These are phyloP conservation scores for Westerdykella aurantiaca DNA, from an alignment of 2,329 filamentous ascomycete species.

Conservation along the genomic window DNA sequence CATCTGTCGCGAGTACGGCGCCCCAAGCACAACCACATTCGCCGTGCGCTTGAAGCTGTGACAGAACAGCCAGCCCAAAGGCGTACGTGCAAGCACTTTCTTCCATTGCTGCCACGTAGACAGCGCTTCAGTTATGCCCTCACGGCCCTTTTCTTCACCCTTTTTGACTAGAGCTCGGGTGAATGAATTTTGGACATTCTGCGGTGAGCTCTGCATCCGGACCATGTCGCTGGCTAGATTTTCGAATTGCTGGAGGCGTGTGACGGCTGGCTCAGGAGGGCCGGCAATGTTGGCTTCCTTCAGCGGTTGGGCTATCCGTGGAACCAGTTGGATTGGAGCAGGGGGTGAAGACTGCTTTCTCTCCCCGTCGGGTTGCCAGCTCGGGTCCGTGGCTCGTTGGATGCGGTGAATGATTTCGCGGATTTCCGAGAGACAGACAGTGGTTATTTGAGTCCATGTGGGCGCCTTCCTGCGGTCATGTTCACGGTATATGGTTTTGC, in stretches of 20 bases:
- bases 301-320: conserved; percentile 46
- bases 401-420: conserved; percentile 63
- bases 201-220: conserved; percentile 35
- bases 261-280: conserved; percentile 36
- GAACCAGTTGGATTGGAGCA: conserved; percentile 42
- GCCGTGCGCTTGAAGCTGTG: conserved; percentile 62
- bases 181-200: conserved; percentile 32
- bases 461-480: conserved; percentile 75
- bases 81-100: conserved; percentile 35
- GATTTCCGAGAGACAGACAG: conserved; percentile 63
- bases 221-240: conserved; percentile 39
- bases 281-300: conserved; percentile 46
- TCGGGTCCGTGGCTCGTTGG: conserved; percentile 41
- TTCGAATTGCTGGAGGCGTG: conserved; percentile 22
- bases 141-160: conserved; percentile 17
- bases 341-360: conserved; percentile 12
- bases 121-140: conserved; percentile 23
- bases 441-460: conserved; percentile 74
- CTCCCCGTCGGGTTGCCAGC: conserved; percentile 14
- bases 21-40: conserved; percentile 63
- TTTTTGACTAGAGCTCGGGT: conserved; percentile 31
- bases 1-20: conserved; percentile 59
- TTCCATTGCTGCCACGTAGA: conserved; percentile 22
- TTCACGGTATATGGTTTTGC: conserved; percentile 78
- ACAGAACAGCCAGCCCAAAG: conserved; percentile 63